These are phyloP conservation scores for Groenewaldozyma auringiensis DNA, from an alignment of 1,139 yeast species.

Conservation along the genomic window DNA sequence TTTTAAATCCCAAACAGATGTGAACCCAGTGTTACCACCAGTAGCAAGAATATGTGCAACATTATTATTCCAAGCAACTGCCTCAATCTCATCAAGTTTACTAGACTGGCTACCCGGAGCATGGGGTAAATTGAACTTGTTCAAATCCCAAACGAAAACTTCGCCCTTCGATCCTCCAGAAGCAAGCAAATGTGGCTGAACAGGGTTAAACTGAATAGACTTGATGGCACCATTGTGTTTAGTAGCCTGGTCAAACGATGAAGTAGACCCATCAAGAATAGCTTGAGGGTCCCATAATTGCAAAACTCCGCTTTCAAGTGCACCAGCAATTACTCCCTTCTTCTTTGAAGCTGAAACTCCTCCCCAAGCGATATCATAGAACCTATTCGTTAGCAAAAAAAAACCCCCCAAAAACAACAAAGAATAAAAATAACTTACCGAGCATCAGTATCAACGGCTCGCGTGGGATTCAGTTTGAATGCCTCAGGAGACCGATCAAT, in stretches of 20 bases:
- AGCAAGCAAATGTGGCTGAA: conserved; percentile 64
- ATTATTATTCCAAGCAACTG: conserved; percentile 84
- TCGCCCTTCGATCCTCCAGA: conserved; percentile 87
- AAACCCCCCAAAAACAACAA: not conserved
- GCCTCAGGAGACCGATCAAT: conserved; percentile 33
- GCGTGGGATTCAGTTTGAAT: conserved; percentile 40
- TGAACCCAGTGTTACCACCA: conserved; percentile 75
- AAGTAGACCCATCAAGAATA: conserved; percentile 18
- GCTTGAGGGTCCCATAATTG: conserved; percentile 65
- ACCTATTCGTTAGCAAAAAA: conserved; percentile 33
- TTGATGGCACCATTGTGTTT: conserved; percentile 69
- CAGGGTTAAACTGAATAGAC: conserved; percentile 69
- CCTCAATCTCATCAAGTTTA: conserved; percentile 72
- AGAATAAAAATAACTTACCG: conserved; percentile 17
- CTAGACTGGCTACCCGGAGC: conserved; percentile 62
- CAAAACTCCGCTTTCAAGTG: conserved; percentile 73
- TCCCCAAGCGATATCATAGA: conserved; percentile 86
- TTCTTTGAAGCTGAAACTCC: conserved; percentile 48
- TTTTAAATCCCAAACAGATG: conserved; percentile 91
- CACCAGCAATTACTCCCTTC: conserved; percentile 72
- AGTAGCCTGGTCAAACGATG: conserved; percentile 16
- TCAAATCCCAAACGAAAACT: conserved; percentile 82
- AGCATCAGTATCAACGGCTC: conserved; percentile 46
- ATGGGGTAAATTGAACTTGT: conserved; percentile 48
- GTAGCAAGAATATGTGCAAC: conserved; percentile 85